These are phyloP conservation scores for Helianthus annuus DNA, from an alignment of 129 eudicot species.

Conservation along the genomic window HanXRQr2.0-SUNRISE NC_035439.2:70091085-70091584, in stretches of 20 bases:
- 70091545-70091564: neutral
- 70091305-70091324: too few species aligned
- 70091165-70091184: slow-evolving; percentile 89
- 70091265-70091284: too few species aligned
- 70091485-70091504: neutral
- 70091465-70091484: slow-evolving; percentile 8
- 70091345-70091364: too few species aligned
- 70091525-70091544: neutral
- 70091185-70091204: slow-evolving; percentile 50
- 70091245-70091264: too few species aligned
- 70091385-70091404: slow-evolving; percentile 8
- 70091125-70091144: slow-evolving; percentile 37
- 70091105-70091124: slow-evolving; percentile 97
- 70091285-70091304: too few species aligned
- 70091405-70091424: slow-evolving; percentile 3
- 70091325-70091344: too few species aligned
- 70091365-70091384: too few species aligned
- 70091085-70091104: slow-evolving; percentile 50
- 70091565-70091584: too few species aligned
- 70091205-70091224: too few species aligned
- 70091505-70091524: neutral
- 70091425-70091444: neutral
- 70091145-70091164: slow-evolving; percentile 87
- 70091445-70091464: slow-evolving; percentile 16
- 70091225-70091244: too few species aligned